Evolutionary conservation across 2,329 filamentous ascomycete species (phyloP).

Genomic region (Knoxdaviesia proteae): DNA sequence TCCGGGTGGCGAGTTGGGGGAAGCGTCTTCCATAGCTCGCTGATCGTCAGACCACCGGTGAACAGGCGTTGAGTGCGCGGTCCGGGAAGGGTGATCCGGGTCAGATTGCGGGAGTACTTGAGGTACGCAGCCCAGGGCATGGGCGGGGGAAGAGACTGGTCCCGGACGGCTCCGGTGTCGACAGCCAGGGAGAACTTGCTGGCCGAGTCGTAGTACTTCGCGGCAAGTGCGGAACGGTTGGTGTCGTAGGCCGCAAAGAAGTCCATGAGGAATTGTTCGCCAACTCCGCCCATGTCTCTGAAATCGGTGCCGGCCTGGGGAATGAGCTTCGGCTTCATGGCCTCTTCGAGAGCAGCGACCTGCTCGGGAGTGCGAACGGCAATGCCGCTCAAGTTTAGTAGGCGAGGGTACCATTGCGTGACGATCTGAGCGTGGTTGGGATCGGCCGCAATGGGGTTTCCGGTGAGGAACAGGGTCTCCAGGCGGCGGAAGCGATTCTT

Average conservation of each 20-base stretch:
- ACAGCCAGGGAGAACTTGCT: slow-evolving; percentile 60
- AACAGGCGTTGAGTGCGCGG: slow-evolving; percentile 45
- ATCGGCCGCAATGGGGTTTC: slow-evolving; percentile 46
- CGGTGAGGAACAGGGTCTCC: slow-evolving; percentile 59
- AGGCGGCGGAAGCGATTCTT: slow-evolving; percentile 58
- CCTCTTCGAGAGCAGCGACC: slow-evolving; percentile 31
- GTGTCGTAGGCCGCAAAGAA: slow-evolving; percentile 59
- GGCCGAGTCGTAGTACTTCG: slow-evolving; percentile 52
- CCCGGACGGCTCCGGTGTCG: slow-evolving; percentile 37
- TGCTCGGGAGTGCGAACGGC: slow-evolving; percentile 56
- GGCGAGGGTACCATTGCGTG: slow-evolving; percentile 61
- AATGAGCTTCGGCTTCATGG: slow-evolving; percentile 33
- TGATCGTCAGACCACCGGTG: slow-evolving; percentile 42
- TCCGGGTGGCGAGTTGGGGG: slow-evolving; percentile 58
- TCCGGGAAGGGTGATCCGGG: slow-evolving; percentile 39
- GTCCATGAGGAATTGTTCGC: slow-evolving; percentile 52
- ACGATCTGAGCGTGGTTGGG: slow-evolving; percentile 47
- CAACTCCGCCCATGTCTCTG: slow-evolving; percentile 51
- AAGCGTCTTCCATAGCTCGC: slow-evolving; percentile 45
- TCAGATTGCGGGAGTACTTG: slow-evolving; percentile 58
- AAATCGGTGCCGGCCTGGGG: slow-evolving; percentile 46
- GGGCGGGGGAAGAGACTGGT: slow-evolving; percentile 17
- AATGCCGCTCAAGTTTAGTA: slow-evolving; percentile 55
- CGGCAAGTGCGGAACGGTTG: slow-evolving; percentile 41
- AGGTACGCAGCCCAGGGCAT: slow-evolving; percentile 57